phyloP scores from a whole-genome alignment of 345 rosid genomes.

The Euphorbia lathyris region DNA sequence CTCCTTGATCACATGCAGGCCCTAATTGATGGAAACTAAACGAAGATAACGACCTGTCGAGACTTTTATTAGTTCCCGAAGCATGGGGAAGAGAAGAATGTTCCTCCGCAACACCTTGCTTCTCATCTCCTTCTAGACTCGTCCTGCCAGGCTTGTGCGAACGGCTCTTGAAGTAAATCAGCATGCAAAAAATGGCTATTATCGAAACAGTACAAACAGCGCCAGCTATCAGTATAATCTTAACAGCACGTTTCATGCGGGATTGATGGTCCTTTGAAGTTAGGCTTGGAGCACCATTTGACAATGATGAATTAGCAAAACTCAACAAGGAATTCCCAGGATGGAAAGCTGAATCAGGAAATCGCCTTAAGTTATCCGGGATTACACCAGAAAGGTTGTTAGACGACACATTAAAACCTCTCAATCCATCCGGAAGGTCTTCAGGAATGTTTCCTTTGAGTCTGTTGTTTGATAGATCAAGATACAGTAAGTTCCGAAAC shows the following conservation, averaged over 20 bases:
- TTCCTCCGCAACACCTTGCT: conserved; percentile 24
- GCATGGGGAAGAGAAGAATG: conserved; percentile 41
- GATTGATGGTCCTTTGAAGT: conserved; percentile 27
- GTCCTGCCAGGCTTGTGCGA: conserved; percentile 28
- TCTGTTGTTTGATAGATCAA: conserved; percentile 63
- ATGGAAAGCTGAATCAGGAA: conserved; percentile 80
- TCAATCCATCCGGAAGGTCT: conserved; percentile 56
- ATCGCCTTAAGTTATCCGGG: conserved; percentile 57
- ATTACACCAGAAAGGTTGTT: conserved; percentile 79
- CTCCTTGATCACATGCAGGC: conserved; percentile 34
- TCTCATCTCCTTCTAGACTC: conserved; percentile 28
- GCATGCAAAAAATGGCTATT: conserved; percentile 41
- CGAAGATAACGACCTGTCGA: conserved; percentile 43
- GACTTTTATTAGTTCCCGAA: conserved; percentile 35
- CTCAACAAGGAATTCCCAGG: conserved; percentile 72
- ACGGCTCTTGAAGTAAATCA: conserved; percentile 34
- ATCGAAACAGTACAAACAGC: conserved; percentile 46
- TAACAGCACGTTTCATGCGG: conserved; percentile 42
- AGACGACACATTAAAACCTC: conserved; percentile 55
- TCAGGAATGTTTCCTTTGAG: conserved; percentile 69
- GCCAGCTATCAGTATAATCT: conserved; percentile 54
- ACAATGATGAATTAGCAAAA: conserved; percentile 37
- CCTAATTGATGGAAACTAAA: conserved; percentile 35
- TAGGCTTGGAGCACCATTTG: conserved; percentile 36
- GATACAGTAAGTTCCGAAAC: conserved; percentile 47